Evolutionary conservation across 2,329 filamentous ascomycete genomes (phyloP), one percentile per base, ranked within the genome.

Genomic region (Shiraia sp.): DNA sequence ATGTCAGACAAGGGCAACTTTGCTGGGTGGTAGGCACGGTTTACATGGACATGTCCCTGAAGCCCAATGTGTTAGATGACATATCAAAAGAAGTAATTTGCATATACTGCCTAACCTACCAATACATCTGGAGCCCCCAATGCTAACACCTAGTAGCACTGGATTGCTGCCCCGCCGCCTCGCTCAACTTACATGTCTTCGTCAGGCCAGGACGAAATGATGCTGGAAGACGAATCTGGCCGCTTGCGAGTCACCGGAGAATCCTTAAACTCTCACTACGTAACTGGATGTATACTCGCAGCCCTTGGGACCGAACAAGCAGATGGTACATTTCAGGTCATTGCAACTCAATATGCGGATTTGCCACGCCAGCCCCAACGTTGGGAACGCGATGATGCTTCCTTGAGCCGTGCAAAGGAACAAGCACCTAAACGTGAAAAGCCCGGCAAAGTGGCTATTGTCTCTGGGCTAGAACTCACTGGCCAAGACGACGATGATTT

Each of bases 11-110:
- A 74, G 93, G 93, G 50, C 85, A 96, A 72, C 76, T 97, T 25
- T 97, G 92, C 73, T 99, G 92, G 90, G 87, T 99, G 12, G 80
- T 86, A 0, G 93, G 95, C 12, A 99, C 93, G 0, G 83, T 97
- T 23, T 99, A 95, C 69, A 95, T 97, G 87, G 90, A 97, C 51
- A 91, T 99, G 89, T 82, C 88, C 2, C 71, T 96, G 61, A 99
- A 99, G 73, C 93, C 95, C 1, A 95, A 95, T 63, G 92, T 99
- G 66, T 75, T 99, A 24, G 91, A 96, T 45, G 93, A 99, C 59
- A 88, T 99, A 29, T 87, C 88, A 28, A 95, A 95, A 71, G 92
- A 96, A 70, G 88, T 91, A 72, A 8, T 22, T 8, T 58, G n/a
- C n/a, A n/a, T n/a, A n/a, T n/a, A n/a, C n/a, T 40, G 58, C 47